A percentile compares a stretch with the other conserved stretches of the same genome.
phyloP scores from a whole-genome alignment of 1,284 basidiomycete genomes.

The Moesziomyces sp. region DNA sequence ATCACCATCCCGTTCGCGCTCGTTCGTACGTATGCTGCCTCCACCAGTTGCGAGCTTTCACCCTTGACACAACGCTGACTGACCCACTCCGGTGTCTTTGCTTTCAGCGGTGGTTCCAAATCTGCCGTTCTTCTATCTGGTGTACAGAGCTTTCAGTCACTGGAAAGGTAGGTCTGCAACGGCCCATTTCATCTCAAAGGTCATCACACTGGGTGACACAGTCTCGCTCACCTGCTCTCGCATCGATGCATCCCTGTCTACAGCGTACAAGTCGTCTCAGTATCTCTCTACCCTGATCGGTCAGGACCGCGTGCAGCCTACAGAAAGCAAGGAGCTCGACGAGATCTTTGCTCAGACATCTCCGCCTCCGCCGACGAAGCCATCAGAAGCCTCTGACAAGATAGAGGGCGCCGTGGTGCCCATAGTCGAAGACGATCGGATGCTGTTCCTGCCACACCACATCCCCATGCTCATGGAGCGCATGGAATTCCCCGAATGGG shows the following conservation, averaged over 20 bases:
- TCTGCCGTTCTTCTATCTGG: conserved; percentile 65
- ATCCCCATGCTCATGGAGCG: conserved; percentile 37
- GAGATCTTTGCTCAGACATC: conserved; percentile 32
- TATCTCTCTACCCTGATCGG: conserved; percentile 50
- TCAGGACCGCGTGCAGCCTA: conserved; percentile 47
- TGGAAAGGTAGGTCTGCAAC: conserved; percentile 53
- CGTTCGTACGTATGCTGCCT: conserved; percentile 43
- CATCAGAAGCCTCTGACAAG: conserved; percentile 9
- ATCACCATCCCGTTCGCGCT: conserved; percentile 63
- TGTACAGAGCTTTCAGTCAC: conserved; percentile 63
- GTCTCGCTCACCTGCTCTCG: neutral
- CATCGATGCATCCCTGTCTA: neutral
- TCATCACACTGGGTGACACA: neutral
- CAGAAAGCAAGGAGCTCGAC: conserved; percentile 53
- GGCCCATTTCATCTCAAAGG: neutral
- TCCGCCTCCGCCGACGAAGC: conserved; percentile 3
- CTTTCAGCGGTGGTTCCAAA: conserved; percentile 61
- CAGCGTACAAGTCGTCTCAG: conserved; percentile 58
- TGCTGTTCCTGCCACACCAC: conserved; percentile 38
- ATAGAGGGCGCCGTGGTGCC: neutral
- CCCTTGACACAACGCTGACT: neutral
- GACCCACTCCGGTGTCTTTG: neutral
- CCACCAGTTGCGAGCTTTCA: neutral
- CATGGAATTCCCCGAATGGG: conserved; percentile 50
- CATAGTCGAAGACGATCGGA: conserved; percentile 23